Evolutionary conservation across 169 alveolate species (phyloP).

Genomic region (Eimeria falciformis): DNA sequence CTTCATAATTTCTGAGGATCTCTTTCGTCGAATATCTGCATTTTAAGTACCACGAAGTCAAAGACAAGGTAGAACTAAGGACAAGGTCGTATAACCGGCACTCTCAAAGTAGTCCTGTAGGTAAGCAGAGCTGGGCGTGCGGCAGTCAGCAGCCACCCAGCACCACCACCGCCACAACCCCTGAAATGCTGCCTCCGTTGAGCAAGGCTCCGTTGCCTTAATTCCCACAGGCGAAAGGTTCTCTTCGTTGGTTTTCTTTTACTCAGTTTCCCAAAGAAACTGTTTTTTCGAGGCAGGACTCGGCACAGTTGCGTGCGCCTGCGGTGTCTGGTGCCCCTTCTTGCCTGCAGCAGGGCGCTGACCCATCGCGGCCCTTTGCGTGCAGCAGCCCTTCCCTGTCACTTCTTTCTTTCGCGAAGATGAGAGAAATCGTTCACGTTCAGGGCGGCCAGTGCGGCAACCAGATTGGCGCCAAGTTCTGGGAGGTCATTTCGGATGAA

Average conservation of each 20-base stretch:
- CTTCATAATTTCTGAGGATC: not conserved
- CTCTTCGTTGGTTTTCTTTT: slow-evolving; percentile 67
- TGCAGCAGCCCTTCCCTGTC: slow-evolving; percentile 57
- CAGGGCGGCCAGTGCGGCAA: slow-evolving; percentile 99
- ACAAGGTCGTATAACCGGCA: slow-evolving; percentile 22
- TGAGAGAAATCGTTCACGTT: slow-evolving; percentile 99
- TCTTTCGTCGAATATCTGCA: slow-evolving; percentile 1
- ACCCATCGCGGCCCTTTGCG: slow-evolving; percentile 74
- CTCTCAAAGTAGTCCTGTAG: slow-evolving; percentile 50
- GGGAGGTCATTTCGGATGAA: slow-evolving; percentile 99
- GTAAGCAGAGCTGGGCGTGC: slow-evolving; percentile 75
- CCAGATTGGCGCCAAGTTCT: slow-evolving; percentile 99
- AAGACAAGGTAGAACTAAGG: slow-evolving; percentile 56
- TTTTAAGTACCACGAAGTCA: slow-evolving; percentile 8
- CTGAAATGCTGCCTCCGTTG: slow-evolving; percentile 69
- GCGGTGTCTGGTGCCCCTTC: slow-evolving; percentile 76
- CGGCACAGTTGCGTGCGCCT: slow-evolving; percentile 76
- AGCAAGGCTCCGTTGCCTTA: slow-evolving; percentile 70
- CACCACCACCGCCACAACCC: slow-evolving; percentile 76
- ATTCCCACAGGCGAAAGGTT: slow-evolving; percentile 70
- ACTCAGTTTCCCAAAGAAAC: slow-evolving; percentile 48
- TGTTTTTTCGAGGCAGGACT: slow-evolving; percentile 71
- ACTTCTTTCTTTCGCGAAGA: slow-evolving; percentile 80
- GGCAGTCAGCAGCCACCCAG: slow-evolving; percentile 77
- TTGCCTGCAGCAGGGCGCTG: slow-evolving; percentile 77